Evolutionary conservation across 768 basidiomycete species (phyloP), one percentile per base, ranked within the genome.

Genomic region (Termitomyces titanicus): DNA sequence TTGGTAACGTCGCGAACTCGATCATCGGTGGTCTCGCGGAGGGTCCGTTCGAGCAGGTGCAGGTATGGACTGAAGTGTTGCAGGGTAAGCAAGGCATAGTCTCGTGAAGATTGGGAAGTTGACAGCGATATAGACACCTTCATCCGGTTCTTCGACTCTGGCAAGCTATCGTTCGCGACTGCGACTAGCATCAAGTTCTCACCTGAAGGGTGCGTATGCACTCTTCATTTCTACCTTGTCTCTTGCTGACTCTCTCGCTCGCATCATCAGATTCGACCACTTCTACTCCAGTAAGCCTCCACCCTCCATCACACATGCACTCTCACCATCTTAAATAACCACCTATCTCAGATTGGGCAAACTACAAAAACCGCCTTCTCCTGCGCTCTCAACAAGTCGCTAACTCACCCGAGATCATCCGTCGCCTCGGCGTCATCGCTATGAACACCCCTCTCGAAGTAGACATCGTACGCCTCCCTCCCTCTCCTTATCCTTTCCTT

Each of bases 391-490:
- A 79, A 51, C 78, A 79, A 61, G 77, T 79, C 3, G 77, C 77
- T 51, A 79, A 79, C 60, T 74, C 78, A 1, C 77, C 78, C 2
- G 78, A 79, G 61, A 68, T 79, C 46, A 78, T 79, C 54, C 66
- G 78, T 11, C 68, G 78, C 1, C 68, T 79, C 13, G 78, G 78
- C 51, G 64, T 79, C 46, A 79, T 79, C 34, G 78, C 78, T 9
- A 79, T 79, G 78, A 79, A 79, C 56, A 79, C 78, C 0, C 77
- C 78, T 0, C 64, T 79, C 10, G 78, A 79, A 61, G 77, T 79
- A 8, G 78, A 79, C 58, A 79, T 79, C 45, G 74, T 76, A 39
- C 24, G 73, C 71, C 22, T 11, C 2, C 45, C n/a, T 43, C 25
- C 2, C 27, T 10, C 34, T 18, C 18, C 38, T 54, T 7, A 45